Evolutionary conservation across 805 yeast genomes (phyloP).

Genomic region (Wickerhamomyces xylosicus): DNA sequence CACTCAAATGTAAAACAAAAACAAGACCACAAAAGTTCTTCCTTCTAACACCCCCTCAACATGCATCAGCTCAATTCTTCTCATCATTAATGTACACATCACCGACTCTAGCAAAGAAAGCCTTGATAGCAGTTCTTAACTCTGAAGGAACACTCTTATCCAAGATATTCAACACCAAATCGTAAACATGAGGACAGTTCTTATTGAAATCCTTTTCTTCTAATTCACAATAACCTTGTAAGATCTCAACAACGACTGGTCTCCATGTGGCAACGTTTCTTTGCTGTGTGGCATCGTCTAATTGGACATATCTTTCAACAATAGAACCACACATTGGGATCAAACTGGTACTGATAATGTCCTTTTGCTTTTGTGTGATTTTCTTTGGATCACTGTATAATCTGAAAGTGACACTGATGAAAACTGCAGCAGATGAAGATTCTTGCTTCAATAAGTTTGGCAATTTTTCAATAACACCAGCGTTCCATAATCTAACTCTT

Average conservation of each 20-base stretch:
- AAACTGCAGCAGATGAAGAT: slow-evolving; percentile 80
- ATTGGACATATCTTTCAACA: slow-evolving; percentile 53
- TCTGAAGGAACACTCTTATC: slow-evolving; percentile 54
- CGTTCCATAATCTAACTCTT: slow-evolving; percentile 81
- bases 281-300: slow-evolving; percentile 68
- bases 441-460: slow-evolving; percentile 92
- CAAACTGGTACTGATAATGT: slow-evolving; percentile 39
- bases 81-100: slow-evolving; percentile 29
- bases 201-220: slow-evolving; percentile 59
- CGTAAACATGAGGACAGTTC: slow-evolving; percentile 52
- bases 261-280: slow-evolving; percentile 80
- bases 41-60: background rate
- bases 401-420: slow-evolving; percentile 69
- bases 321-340: slow-evolving; percentile 66
- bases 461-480: slow-evolving; percentile 83
- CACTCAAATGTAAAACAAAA: no score
- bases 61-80: no score
- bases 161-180: slow-evolving; percentile 45
- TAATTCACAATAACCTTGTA: slow-evolving; percentile 72
- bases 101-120: slow-evolving; percentile 48
- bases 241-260: slow-evolving; percentile 84
- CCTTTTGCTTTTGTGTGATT: slow-evolving; percentile 34
- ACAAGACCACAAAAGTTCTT: no score
- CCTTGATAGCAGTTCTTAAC: slow-evolving; percentile 48
- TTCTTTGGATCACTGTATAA: slow-evolving; percentile 60